Percentiles rank a stretch among this genome's conserved stretches.
Conservation (phyloP, 805 yeast genomes). For the Monosporozyma solicola region DNA sequence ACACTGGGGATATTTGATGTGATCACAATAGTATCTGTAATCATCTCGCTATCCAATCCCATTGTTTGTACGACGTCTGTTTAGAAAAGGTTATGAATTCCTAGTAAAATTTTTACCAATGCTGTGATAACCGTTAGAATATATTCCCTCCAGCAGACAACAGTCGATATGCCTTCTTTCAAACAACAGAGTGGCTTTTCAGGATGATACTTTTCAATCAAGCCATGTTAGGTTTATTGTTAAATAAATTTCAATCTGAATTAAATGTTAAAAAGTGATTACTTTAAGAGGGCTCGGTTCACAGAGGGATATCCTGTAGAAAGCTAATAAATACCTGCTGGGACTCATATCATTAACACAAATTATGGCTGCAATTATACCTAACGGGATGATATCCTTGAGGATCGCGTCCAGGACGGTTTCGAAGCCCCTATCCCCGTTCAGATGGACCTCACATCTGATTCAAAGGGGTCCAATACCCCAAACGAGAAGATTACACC, state of each 20-base stretch:
- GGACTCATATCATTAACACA: not conserved
- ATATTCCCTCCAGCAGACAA: too few species aligned
- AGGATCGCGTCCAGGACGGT: not conserved
- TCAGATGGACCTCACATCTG: not conserved
- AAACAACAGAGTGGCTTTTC: too few species aligned
- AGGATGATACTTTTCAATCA: too few species aligned
- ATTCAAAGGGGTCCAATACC: not conserved
- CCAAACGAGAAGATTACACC: not conserved
- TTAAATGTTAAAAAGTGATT: too few species aligned
- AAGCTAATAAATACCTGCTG: not conserved
- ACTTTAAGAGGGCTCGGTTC: not conserved
- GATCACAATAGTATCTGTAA: constrained; percentile 21
- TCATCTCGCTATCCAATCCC: not conserved
- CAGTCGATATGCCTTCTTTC: too few species aligned
- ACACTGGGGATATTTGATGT: constrained; percentile 10
- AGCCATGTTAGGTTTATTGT: too few species aligned
- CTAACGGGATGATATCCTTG: not conserved
- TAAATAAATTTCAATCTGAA: too few species aligned
- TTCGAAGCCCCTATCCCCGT: not conserved
- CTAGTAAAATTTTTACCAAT: too few species aligned
- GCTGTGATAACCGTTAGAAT: too few species aligned
- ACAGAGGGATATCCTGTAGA: not conserved
- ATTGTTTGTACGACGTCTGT: not conserved
- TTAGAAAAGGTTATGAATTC: too few species aligned
- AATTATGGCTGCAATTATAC: not conserved